Percentiles rank a stretch among this genome's conserved stretches.
phyloP scores from a whole-genome alignment of 148 eudicot genomes.

The Amaranthus cruentus region DNA sequence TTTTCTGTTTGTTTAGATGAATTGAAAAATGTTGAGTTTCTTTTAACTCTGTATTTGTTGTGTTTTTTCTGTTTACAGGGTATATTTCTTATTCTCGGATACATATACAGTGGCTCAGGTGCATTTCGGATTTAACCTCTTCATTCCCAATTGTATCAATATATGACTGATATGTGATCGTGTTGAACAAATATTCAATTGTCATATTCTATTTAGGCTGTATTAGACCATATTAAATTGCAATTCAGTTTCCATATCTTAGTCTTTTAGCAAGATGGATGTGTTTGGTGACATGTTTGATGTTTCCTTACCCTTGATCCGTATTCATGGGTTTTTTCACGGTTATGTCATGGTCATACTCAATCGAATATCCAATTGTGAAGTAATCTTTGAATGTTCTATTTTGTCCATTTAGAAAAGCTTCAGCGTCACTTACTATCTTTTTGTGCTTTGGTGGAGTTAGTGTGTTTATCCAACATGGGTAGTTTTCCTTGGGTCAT shows the following conservation, averaged over 20 bases:
- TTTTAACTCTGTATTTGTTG: background rate
- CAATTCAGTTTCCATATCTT: too few species aligned
- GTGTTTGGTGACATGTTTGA: too few species aligned
- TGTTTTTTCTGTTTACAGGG: constrained; percentile 51
- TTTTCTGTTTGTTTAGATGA: background rate
- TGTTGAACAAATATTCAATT: too few species aligned
- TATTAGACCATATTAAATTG: too few species aligned
- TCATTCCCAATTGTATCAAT: background rate
- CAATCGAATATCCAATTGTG: background rate
- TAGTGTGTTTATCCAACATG: background rate
- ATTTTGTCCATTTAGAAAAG: background rate
- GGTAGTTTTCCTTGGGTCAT: background rate
- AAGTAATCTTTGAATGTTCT: background rate
- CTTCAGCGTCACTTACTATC: background rate
- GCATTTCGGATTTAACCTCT: constrained; percentile 18
- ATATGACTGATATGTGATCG: background rate
- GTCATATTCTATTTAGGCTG: too few species aligned
- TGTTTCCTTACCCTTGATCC: too few species aligned
- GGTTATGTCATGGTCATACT: background rate
- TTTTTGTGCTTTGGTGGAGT: background rate
- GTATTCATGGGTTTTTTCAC: too few species aligned
- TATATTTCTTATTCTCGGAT: constrained; percentile 66
- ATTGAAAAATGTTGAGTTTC: background rate
- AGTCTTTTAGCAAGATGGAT: too few species aligned
- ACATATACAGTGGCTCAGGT: constrained; percentile 86